Conservation (phyloP, 306 rosid genomes). For the Luffa aegyptiaca region DNA sequence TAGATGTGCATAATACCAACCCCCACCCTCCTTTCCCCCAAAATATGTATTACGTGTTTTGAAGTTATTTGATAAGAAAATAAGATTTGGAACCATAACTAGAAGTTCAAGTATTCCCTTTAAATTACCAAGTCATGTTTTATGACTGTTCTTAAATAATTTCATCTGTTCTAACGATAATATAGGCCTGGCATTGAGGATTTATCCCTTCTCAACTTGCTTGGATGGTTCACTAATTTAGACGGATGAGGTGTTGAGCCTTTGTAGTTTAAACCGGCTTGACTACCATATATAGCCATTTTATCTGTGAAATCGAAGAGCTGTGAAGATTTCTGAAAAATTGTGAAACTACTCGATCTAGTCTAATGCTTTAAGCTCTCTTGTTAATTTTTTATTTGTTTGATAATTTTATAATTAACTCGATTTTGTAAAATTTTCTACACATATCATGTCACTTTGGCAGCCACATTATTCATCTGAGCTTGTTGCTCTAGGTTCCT, state of each 20-base stretch:
- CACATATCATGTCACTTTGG: not conserved
- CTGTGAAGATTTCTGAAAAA: not conserved
- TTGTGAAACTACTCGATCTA: not conserved
- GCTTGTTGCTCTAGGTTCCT: slow-evolving; percentile 60
- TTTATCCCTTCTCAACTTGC: not conserved
- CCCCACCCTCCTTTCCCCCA: not conserved
- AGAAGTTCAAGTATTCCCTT: not conserved
- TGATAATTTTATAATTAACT: not conserved
- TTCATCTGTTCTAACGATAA: not conserved
- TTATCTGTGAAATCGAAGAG: not conserved
- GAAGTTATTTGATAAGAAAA: not conserved
- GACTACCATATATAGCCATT: not conserved
- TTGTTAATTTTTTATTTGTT: not conserved
- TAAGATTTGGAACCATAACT: not conserved
- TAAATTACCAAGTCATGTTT: not conserved
- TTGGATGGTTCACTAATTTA: not conserved
- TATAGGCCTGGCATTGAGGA: not conserved
- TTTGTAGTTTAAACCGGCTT: not conserved
- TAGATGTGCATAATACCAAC: not conserved
- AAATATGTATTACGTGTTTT: not conserved
- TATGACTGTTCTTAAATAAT: not conserved
- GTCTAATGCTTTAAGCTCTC: not conserved
- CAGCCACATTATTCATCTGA: not conserved
- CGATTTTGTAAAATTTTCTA: not conserved
- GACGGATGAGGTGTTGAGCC: not conserved